A percentile compares a stretch with the other conserved stretches of the same genome.
Evolutionary conservation across 768 basidiomycete genomes (phyloP).

Genomic region (Trametes punicea): DNA sequence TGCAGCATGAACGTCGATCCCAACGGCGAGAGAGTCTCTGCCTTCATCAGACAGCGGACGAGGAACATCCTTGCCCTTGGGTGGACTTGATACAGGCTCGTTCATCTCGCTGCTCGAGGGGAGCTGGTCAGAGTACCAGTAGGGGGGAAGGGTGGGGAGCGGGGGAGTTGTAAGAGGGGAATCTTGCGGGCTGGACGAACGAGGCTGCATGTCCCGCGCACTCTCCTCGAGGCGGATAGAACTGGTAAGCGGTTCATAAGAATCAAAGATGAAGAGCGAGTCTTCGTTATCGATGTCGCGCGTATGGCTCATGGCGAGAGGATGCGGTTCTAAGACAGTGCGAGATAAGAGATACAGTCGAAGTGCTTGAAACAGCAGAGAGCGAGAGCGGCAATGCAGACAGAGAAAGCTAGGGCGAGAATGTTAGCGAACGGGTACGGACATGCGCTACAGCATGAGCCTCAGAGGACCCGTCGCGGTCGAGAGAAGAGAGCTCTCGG

Average conservation of each 20-base stretch:
- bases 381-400: slow-evolving; percentile 1
- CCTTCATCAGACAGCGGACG: slow-evolving; percentile 49
- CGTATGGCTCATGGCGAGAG: slow-evolving; percentile 39
- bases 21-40: not conserved
- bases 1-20: slow-evolving; percentile 3
- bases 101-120: slow-evolving; percentile 15
- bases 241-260: slow-evolving; percentile 35
- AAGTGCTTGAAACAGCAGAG: not conserved
- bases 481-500: slow-evolving; percentile 5
- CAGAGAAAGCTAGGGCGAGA: not conserved
- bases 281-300: slow-evolving; percentile 52
- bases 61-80: slow-evolving; percentile 56
- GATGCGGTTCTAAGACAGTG: slow-evolving; percentile 21
- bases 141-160: slow-evolving; percentile 3
- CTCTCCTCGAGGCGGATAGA: slow-evolving; percentile 25
- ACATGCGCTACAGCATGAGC: not conserved
- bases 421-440: not conserved
- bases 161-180: slow-evolving; percentile 11
- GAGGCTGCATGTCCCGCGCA: slow-evolving; percentile 19
- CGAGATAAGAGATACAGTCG: slow-evolving; percentile 23
- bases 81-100: slow-evolving; percentile 18
- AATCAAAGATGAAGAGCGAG: slow-evolving; percentile 48
- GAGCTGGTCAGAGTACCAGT: slow-evolving; percentile 1
- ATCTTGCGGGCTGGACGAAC: slow-evolving; percentile 5
- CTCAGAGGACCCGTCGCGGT: not conserved